These are phyloP conservation scores for Tylopilus plumbeoviolaceoides DNA, from an alignment of 768 basidiomycete species.

Conservation along the genomic window DNA sequence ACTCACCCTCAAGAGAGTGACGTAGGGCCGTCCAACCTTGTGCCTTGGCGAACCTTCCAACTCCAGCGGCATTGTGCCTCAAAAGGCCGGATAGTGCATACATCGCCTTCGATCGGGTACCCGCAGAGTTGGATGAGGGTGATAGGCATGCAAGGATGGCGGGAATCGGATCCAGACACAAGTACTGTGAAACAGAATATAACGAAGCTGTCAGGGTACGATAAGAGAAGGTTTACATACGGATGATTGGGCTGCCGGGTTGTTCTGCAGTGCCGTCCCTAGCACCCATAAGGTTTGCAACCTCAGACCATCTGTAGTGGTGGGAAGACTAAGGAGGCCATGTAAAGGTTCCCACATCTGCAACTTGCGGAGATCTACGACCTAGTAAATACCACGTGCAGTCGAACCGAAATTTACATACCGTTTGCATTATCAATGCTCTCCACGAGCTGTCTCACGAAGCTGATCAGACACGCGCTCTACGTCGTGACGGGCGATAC, in stretches of 20 bases:
- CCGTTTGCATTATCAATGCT: slow-evolving; percentile 91
- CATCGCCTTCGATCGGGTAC: slow-evolving; percentile 72
- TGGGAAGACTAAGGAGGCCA: slow-evolving; percentile 49
- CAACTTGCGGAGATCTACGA: slow-evolving; percentile 66
- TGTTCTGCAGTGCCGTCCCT: slow-evolving; percentile 88
- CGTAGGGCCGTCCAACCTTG: slow-evolving; percentile 65
- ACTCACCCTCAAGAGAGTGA: slow-evolving; percentile 56
- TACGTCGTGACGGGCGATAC: slow-evolving; percentile 14
- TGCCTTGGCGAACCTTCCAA: slow-evolving; percentile 44
- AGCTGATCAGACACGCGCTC: neutral
- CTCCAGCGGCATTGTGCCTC: slow-evolving; percentile 72
- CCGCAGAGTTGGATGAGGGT: slow-evolving; percentile 47
- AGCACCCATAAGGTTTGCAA: slow-evolving; percentile 78
- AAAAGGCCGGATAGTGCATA: slow-evolving; percentile 77
- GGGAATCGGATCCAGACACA: slow-evolving; percentile 62
- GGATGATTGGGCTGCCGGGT: slow-evolving; percentile 74
- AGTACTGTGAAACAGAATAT: slow-evolving; percentile 41
- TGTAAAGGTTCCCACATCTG: slow-evolving; percentile 79
- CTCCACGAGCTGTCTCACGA: slow-evolving; percentile 62
- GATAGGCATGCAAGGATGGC: slow-evolving; percentile 58
- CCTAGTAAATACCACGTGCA: neutral
- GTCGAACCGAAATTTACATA: neutral
- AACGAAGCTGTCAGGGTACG: slow-evolving; percentile 1
- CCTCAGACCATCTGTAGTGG: slow-evolving; percentile 57
- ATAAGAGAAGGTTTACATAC: slow-evolving; percentile 38